Evolutionary conservation across 164 flowering plant genomes (phyloP).

Genomic region (Euptelea pleiosperma): DNA sequence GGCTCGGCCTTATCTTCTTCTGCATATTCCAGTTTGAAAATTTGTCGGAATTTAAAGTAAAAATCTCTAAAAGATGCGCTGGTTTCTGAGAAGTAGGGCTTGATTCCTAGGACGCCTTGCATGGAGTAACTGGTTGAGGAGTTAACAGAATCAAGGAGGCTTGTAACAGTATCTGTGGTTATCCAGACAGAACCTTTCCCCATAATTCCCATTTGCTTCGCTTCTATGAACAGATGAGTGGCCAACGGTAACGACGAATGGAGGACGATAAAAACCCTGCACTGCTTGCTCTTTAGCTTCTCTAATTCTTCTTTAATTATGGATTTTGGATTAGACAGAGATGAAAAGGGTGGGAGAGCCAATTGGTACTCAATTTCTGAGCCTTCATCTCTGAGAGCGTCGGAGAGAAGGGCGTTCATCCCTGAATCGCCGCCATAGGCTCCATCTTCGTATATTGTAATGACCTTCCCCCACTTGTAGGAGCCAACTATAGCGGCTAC

Average conservation of each 20-base stretch:
- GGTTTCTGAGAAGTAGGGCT: constrained; percentile 4
- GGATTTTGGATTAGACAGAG: constrained; percentile 17
- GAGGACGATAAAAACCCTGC: constrained; percentile 25
- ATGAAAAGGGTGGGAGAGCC: constrained; percentile 15
- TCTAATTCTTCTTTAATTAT: constrained; percentile 9
- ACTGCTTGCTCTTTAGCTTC: constrained; percentile 13
- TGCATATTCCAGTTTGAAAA: constrained; percentile 12
- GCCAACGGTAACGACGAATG: constrained; percentile 15
- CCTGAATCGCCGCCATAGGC: constrained; percentile 15
- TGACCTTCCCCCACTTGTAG: constrained; percentile 24
- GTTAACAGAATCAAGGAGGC: constrained; percentile 2
- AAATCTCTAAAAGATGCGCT: constrained; percentile 4
- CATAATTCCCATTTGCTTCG: constrained; percentile 25
- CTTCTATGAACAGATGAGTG: constrained; percentile 21
- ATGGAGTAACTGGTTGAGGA: constrained; percentile 17
- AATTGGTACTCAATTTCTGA: constrained; percentile 18
- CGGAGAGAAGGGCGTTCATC: constrained; percentile 12
- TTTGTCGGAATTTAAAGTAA: constrained; percentile 4
- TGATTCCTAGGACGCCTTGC: constrained; percentile 27
- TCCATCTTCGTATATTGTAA: constrained; percentile 36
- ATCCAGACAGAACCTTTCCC: constrained; percentile 21
- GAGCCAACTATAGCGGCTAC: constrained; percentile 31
- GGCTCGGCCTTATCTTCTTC: constrained; percentile 24
- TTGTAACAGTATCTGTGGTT: constrained; percentile 8
- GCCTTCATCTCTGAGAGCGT: constrained; percentile 20